These are phyloP conservation scores for Lunasporangiospora selenospora DNA, from an alignment of 192 early-diverging fungal genomes.

Conservation along the genomic window DNA sequence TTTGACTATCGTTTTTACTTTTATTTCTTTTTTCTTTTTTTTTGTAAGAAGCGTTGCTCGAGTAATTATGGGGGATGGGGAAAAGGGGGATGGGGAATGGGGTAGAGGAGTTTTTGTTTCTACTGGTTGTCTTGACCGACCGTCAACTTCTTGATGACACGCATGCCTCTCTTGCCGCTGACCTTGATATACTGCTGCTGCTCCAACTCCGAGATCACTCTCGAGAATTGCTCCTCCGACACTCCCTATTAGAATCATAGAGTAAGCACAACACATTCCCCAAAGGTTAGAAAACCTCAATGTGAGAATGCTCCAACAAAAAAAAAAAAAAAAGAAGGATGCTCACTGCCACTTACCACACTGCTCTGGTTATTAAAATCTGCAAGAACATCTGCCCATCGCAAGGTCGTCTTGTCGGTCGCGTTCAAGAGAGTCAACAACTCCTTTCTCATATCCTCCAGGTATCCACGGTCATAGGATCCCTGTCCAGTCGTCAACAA, in stretches of 20 bases:
- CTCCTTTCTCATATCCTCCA: conserved; percentile 64
- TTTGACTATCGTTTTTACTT: too few species aligned
- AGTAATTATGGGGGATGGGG: too few species aligned
- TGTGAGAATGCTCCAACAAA: background rate
- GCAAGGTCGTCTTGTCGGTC: conserved; percentile 37
- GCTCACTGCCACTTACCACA: conserved; percentile 53
- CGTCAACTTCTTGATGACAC: conserved; percentile 43
- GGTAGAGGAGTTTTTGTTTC: too few species aligned
- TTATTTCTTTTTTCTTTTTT: too few species aligned
- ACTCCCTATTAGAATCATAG: conserved; percentile 7
- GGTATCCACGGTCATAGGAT: conserved; percentile 71
- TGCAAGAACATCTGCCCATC: conserved; percentile 48
- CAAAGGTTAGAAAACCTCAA: background rate
- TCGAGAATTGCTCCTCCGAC: conserved; percentile 37
- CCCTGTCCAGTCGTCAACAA: conserved; percentile 89
- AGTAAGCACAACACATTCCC: too few species aligned
- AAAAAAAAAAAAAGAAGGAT: background rate
- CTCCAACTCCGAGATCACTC: conserved; percentile 37
- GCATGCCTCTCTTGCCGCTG: conserved; percentile 38
- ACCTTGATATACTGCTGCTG: conserved; percentile 48
- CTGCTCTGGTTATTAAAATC: conserved; percentile 57
- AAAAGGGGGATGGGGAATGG: too few species aligned
- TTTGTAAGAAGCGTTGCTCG: too few species aligned
- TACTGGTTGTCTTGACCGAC: conserved; percentile 35
- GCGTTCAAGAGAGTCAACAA: conserved; percentile 51